These are phyloP conservation scores for Citrus medica DNA, from an alignment of 345 rosid genomes.

Conservation along the genomic window DNA sequence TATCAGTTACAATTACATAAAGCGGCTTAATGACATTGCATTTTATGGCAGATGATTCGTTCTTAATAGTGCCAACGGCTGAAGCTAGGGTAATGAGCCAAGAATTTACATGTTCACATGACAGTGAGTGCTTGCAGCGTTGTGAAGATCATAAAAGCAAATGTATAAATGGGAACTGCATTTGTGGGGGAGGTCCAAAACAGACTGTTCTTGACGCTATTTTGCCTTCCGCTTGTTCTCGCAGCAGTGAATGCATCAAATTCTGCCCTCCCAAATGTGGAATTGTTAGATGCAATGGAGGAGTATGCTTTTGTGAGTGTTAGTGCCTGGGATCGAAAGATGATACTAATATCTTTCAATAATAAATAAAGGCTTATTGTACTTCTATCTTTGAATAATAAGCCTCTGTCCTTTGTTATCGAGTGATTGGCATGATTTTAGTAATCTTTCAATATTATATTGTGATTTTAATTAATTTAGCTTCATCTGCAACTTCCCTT, in stretches of 20 bases:
- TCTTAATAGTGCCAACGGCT: background rate
- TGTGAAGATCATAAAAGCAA: too few species aligned
- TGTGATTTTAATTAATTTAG: too few species aligned
- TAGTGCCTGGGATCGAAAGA: background rate
- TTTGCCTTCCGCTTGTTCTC: background rate
- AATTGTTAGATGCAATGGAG: background rate
- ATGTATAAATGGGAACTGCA: too few species aligned
- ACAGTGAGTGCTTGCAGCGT: background rate
- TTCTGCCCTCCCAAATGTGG: background rate
- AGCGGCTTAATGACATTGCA: background rate
- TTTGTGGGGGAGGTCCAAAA: background rate
- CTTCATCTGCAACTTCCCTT: too few species aligned
- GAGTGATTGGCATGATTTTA: too few species aligned
- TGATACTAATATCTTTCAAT: too few species aligned
- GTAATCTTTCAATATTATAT: too few species aligned
- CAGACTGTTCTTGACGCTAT: background rate
- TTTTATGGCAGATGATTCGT: background rate
- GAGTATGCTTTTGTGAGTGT: background rate
- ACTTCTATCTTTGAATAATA: too few species aligned
- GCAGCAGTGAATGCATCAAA: background rate
- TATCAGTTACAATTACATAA: too few species aligned
- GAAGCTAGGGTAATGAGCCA: background rate
- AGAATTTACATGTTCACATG: background rate
- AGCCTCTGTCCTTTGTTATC: too few species aligned
- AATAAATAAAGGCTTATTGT: too few species aligned